A percentile compares a stretch with the other conserved stretches of the same genome.
Conservation (phyloP, 2,329 filamentous ascomycete species). For the Rugonectria rugulosa region DNA sequence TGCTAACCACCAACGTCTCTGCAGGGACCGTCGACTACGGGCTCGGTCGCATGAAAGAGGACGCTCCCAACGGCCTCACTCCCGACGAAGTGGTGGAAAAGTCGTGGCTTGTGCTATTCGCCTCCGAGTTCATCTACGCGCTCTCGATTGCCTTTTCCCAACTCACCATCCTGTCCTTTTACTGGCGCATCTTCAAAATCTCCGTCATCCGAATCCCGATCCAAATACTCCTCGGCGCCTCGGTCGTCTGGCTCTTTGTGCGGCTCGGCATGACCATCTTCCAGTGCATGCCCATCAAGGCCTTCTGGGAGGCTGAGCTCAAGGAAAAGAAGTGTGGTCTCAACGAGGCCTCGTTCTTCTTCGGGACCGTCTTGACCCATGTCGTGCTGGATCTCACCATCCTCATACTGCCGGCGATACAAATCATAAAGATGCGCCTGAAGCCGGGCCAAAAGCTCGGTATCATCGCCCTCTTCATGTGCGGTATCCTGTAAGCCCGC, state of each 20-base stretch:
- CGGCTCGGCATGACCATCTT: slow-evolving; percentile 44
- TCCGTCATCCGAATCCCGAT: slow-evolving; percentile 40
- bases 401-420: slow-evolving; percentile 38
- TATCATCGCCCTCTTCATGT: slow-evolving; percentile 36
- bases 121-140: slow-evolving; percentile 34
- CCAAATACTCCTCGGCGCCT: slow-evolving; percentile 26
- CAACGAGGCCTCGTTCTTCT: slow-evolving; percentile 42
- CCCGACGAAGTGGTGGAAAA: background rate
- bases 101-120: slow-evolving; percentile 26
- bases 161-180: slow-evolving; percentile 39
- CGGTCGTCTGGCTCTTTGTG: slow-evolving; percentile 37
- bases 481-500: slow-evolving; percentile 38
- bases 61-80: background rate
- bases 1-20: background rate
- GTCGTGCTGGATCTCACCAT: slow-evolving; percentile 42
- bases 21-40: slow-evolving; percentile 28
- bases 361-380: slow-evolving; percentile 42
- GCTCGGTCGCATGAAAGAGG: slow-evolving; percentile 20
- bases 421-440: slow-evolving; percentile 38
- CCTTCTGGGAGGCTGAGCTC: slow-evolving; percentile 42
- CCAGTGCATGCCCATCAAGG: slow-evolving; percentile 43
- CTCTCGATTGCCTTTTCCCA: slow-evolving; percentile 39
- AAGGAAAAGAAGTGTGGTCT: slow-evolving; percentile 37
- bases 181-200: slow-evolving; percentile 40
- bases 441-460: slow-evolving; percentile 34